phyloP scores from a whole-genome alignment of 1,139 yeast species.

The Suhomyces choctaworum region DNA sequence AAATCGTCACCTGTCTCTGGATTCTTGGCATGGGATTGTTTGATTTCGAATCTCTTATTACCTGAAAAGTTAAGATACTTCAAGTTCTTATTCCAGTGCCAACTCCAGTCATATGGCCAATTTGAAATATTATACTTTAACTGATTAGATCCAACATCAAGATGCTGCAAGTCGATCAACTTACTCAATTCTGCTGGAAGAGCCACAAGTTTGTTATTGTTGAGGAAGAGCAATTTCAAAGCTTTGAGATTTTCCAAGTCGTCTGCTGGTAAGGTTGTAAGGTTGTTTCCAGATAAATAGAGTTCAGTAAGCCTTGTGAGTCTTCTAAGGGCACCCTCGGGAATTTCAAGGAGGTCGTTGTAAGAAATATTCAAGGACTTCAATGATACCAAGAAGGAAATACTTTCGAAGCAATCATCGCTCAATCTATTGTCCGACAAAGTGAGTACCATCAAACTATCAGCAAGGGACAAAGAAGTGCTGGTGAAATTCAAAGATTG shows the following conservation, averaged over 20 bases:
- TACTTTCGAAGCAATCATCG: conserved; percentile 73
- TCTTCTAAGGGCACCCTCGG: conserved; percentile 65
- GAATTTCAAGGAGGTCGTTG: conserved; percentile 81
- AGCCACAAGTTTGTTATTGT: conserved; percentile 82
- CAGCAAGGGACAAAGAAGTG: conserved; percentile 40
- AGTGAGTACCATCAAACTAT: conserved; percentile 56
- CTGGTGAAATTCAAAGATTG: conserved; percentile 12
- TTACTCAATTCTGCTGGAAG: conserved; percentile 88
- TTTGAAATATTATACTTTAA: conserved; percentile 89
- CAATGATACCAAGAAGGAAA: conserved; percentile 61
- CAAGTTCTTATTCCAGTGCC: conserved; percentile 83
- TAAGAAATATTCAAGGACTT: conserved; percentile 74
- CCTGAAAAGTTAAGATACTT: conserved; percentile 88
- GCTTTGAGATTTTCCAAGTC: conserved; percentile 65
- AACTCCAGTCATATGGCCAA: conserved; percentile 97
- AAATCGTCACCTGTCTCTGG: conserved; percentile 54
- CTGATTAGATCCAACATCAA: conserved; percentile 92
- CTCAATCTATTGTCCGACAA: conserved; percentile 82
- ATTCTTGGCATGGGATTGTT: conserved; percentile 54
- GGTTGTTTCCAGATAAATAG: conserved; percentile 81
- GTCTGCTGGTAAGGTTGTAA: conserved; percentile 81
- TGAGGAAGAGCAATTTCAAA: conserved; percentile 65
- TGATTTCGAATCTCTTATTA: conserved; percentile 86
- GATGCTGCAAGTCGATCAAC: conserved; percentile 58
- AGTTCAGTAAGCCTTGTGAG: conserved; percentile 61